Evolutionary conservation across 1,284 basidiomycete species (phyloP), one percentile per base, ranked within the genome.

Genomic region (Papiliotrema flavescens): DNA sequence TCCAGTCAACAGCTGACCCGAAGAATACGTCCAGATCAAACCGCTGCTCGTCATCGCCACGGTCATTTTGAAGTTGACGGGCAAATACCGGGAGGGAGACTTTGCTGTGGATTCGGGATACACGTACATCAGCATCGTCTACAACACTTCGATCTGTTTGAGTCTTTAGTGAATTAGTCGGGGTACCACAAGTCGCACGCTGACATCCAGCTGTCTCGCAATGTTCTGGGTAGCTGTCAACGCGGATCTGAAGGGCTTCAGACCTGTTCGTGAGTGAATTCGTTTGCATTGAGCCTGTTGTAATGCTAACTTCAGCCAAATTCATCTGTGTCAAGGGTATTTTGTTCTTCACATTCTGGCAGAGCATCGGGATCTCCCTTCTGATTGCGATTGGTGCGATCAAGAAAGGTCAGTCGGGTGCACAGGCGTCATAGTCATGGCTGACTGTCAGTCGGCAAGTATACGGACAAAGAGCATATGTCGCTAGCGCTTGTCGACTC

Each of bases 321-420:
- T 98, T 98, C 76, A 84, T 98, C 23, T 98, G 93, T 72, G 90
- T 98, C 66, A 98, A 98, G 73, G 93, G 92, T 47, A 94, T 98
- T 62, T 82, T 98, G 42, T 97, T 98, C 81, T 95, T 96, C 77
- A 94, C 89, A 0, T 99, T 98, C 79, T 99, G 95, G 95, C 95
- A 98, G 72, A 84, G 87, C 15, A 84, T 97, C 43, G 83, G 74
- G 43, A 85, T 98, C 51, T 94, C 92, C 26, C 83, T 92, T 64
- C 82, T 98, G 20, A 95, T 97, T 40, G 87, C 92, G 1, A 80
- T 87, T 0, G 84, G 87, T 1, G 80, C 81, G 43, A 89, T 98
- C 71, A 85, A 79, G 34, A 82, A 81, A 47, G 84, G 78, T 79
- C 46, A 55, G 75, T 23, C 36, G 15, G 9, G 4, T 22, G 22